phyloP scores from a whole-genome alignment of 139 green algal genomes.

The Micractinium conductrix region DNA sequence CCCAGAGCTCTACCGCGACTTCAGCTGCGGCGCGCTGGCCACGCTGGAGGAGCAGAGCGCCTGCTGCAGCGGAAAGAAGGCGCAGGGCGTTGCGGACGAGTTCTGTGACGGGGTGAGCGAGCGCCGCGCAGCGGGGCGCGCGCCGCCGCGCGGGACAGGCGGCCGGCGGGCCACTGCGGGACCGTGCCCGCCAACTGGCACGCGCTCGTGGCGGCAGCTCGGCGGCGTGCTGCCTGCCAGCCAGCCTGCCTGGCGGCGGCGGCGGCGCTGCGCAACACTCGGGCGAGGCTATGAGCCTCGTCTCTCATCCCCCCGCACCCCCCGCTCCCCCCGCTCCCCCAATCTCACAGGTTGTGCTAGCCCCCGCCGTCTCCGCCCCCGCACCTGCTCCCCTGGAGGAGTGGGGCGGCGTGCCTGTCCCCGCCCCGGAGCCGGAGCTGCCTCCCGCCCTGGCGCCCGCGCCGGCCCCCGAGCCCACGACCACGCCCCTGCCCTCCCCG shows the following conservation, averaged over 20 bases:
- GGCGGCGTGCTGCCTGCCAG: neutral
- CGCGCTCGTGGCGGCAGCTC: too few species aligned
- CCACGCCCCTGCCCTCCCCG: neutral
- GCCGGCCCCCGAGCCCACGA: neutral
- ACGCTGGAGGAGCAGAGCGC: neutral
- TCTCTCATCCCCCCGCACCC: neutral
- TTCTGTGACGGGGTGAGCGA: neutral
- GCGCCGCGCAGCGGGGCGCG: neutral
- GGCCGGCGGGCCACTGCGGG: too few species aligned
- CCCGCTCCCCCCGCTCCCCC: neutral
- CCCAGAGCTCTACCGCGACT: neutral
- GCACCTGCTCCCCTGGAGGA: neutral
- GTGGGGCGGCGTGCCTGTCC: neutral
- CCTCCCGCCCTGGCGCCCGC: neutral
- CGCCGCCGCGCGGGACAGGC: too few species aligned
- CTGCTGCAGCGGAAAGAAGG: neutral
- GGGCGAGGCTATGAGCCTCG: too few species aligned
- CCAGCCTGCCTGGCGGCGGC: too few species aligned
- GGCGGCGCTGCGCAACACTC: neutral
- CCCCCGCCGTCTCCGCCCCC: neutral
- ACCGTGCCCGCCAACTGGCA: too few species aligned
- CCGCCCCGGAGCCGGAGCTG: neutral
- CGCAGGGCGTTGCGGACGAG: neutral
- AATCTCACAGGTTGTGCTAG: neutral
- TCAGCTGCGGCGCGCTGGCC: neutral